phyloP scores from a whole-genome alignment of 2,329 filamentous ascomycete species.

The Cladosporium cucumerinum region DNA sequence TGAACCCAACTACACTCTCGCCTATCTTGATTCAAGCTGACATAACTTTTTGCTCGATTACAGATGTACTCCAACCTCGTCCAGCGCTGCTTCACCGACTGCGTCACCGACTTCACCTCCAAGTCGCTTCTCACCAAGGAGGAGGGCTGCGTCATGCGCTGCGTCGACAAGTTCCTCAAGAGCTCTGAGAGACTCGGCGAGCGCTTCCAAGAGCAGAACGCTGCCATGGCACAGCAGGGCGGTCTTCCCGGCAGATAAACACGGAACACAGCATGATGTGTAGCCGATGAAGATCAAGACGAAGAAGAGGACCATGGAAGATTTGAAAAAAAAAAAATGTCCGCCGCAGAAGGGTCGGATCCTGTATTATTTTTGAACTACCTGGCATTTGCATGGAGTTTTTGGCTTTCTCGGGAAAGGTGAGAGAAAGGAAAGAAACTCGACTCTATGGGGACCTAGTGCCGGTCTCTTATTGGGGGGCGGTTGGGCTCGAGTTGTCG shows the following conservation, averaged over 20 bases:
- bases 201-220: constrained; percentile 77
- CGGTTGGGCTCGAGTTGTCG: not conserved
- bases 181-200: constrained; percentile 85
- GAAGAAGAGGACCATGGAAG: not conserved
- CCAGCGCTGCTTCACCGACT: constrained; percentile 91
- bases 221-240: constrained; percentile 62
- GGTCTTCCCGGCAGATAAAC: constrained; percentile 33
- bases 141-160: constrained; percentile 87
- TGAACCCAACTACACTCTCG: not conserved
- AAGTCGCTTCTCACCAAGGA: constrained; percentile 87
- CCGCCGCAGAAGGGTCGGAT: constrained; percentile 4
- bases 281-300: constrained; percentile 20
- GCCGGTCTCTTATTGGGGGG: not conserved
- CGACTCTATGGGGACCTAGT: constrained; percentile 6
- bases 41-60: not conserved
- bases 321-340: not conserved
- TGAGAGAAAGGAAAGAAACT: constrained; percentile 1
- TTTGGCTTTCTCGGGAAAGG: constrained; percentile 9
- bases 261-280: not conserved
- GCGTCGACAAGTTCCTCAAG: constrained; percentile 95
- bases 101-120: constrained; percentile 97
- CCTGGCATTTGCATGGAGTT: constrained; percentile 24
- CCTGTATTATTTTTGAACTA: constrained; percentile 14
- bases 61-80: constrained; percentile 72
- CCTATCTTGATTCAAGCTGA: not conserved